A percentile compares a stretch with the other conserved stretches of the same genome.
These are phyloP conservation scores for Zasmidium angulare DNA, from an alignment of 2,329 filamentous ascomycete genomes.

Conservation along the genomic window DNA sequence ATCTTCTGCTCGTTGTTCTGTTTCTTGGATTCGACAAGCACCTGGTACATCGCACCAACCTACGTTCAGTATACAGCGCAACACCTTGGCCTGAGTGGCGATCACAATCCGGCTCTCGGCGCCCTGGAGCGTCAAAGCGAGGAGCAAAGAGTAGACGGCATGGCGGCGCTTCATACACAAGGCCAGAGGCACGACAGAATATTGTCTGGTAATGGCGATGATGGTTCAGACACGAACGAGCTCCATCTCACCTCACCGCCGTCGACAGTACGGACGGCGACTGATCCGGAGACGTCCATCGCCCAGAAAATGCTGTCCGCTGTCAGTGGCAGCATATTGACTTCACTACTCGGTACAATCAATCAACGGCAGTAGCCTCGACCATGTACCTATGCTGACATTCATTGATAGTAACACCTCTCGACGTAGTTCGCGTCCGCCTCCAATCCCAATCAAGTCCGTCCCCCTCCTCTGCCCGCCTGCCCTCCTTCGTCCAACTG, in stretches of 20 bases:
- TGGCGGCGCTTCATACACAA: constrained; percentile 29
- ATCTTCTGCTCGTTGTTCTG: not conserved
- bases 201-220: constrained; percentile 15
- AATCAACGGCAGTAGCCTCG: not conserved
- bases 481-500: constrained; percentile 62
- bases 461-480: constrained; percentile 52
- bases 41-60: no score
- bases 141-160: constrained; percentile 14
- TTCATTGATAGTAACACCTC: constrained; percentile 70
- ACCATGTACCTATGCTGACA: not conserved
- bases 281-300: constrained; percentile 68
- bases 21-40: not conserved
- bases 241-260: constrained; percentile 10
- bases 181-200: constrained; percentile 43
- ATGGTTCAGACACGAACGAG: not conserved
- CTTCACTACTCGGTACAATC: constrained; percentile 75
- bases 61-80: not conserved
- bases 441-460: constrained; percentile 75
- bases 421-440: constrained; percentile 94
- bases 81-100: not conserved
- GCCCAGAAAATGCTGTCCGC: constrained; percentile 94
- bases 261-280: constrained; percentile 17
- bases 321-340: constrained; percentile 84
- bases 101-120: constrained; percentile 13
- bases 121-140: constrained; percentile 14